phyloP scores from a whole-genome alignment of 2,329 filamentous ascomycete genomes.

The Pestalotiopsis sp. region DNA sequence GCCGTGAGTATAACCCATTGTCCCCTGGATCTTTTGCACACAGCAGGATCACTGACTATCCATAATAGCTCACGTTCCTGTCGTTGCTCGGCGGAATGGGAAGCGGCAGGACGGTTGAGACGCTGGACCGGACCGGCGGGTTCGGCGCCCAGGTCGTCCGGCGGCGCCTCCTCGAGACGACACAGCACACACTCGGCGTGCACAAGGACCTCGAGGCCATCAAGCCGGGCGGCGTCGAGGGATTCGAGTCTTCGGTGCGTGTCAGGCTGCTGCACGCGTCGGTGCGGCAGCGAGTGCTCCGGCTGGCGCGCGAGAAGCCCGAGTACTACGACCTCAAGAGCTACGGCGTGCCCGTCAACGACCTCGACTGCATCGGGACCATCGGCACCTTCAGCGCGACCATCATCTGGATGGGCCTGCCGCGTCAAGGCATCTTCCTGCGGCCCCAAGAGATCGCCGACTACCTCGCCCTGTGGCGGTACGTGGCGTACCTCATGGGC shows the following conservation, averaged over 20 bases:
- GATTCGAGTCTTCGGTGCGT: slow-evolving; percentile 63
- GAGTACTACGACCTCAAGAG: slow-evolving; percentile 61
- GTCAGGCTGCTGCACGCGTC: slow-evolving; percentile 70
- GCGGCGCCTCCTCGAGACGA: slow-evolving; percentile 66
- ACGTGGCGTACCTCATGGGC: slow-evolving; percentile 71
- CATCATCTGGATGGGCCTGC: slow-evolving; percentile 65
- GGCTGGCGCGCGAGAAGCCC: slow-evolving; percentile 53
- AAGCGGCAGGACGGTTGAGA: slow-evolving; percentile 72
- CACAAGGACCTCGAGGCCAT: slow-evolving; percentile 65
- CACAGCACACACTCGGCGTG: slow-evolving; percentile 73
- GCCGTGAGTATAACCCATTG: slow-evolving; percentile 36
- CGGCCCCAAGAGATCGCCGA: slow-evolving; percentile 62
- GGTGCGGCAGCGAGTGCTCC: slow-evolving; percentile 65
- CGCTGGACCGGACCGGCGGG: slow-evolving; percentile 71
- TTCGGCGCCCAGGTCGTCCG: slow-evolving; percentile 69
- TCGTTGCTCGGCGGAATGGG: slow-evolving; percentile 68
- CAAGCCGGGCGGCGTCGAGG: slow-evolving; percentile 62
- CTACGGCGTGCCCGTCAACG: slow-evolving; percentile 70
- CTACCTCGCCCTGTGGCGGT: slow-evolving; percentile 75
- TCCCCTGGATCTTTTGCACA: slow-evolving; percentile 18
- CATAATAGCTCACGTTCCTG: slow-evolving; percentile 55
- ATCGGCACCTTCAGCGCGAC: slow-evolving; percentile 69
- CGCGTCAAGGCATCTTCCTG: slow-evolving; percentile 70
- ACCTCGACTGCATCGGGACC: slow-evolving; percentile 73
- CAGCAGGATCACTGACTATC: neutral